Base-by-base conservation (phyloP, 257 asterid species). In the Nicotiana attenuata region DNA sequence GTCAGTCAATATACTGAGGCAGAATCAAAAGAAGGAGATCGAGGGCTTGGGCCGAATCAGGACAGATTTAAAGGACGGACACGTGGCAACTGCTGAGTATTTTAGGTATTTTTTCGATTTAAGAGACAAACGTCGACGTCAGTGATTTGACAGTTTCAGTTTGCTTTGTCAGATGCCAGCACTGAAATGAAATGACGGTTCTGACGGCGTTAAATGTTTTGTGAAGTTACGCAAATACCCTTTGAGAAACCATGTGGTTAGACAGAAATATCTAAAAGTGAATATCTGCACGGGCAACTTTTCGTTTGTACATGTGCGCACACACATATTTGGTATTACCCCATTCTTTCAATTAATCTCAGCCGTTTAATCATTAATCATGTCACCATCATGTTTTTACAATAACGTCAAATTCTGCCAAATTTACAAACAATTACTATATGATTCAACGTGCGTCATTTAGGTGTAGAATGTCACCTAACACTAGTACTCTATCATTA, bases 21-120 rank as follows among this genome's bases (percentile, higher is more conserved):
- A 55, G 83, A 84, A 93, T 92, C 95, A 87, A 91, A 90, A 88
- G 84, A 82, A 77, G 87, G 84, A 82, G 83, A 78, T 55, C 81
- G 41, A 83, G 63, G 84, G 83, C 33, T 65, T 76, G 79, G 86
- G 81, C 83, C 83, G 84, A 88, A 88, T 88, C 91, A 22, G 45
- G 82, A 35, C 77, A 80, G 92, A 89, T 89, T 67, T 88, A 81
- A 69, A 60, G 50, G 76, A 16, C 14, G 81, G 82, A 84, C 92
- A 93, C 94, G 90, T 90, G 94, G 84, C 89, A 35, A 61, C 4
- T 0, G 10, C 13, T 7, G 61, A 63, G 68, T n/a, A 68, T 29
- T 16, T n/a, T 38, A 0, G 13, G 10, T 22, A 8, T 61, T 22
- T 24, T 60, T 26, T 5, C 6, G 22, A 20, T 8, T 60, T 60